Base-by-base conservation (phyloP, 805 yeast genomes). In the Candida adriatica region DNA sequence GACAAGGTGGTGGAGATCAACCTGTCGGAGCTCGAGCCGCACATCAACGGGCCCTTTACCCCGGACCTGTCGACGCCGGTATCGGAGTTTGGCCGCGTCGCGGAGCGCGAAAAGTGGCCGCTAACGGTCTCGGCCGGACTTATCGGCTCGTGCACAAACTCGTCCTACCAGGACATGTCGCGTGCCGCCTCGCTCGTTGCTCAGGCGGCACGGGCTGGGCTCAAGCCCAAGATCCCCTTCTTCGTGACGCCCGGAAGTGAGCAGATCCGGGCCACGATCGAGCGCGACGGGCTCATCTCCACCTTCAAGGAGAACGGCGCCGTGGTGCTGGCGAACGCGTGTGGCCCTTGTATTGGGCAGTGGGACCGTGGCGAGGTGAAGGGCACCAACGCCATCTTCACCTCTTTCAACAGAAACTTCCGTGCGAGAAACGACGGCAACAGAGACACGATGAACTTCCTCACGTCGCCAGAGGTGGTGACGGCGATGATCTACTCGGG, bases 271-370 rank as follows among this genome's bases (percentile, higher is more conserved):
- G 96, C 97, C 45, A 90, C 97, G 45, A 90, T 90, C 60, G 96
- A 81, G 59, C 81, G 95, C 63, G 97, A 90, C 61, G 96, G 97
- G 42, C 80, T 83, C 61, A 75, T 90, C 49, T 69, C 80, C 49
- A 81, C 92, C 47, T 87, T 90, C 64, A 77, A 79, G 56, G 86
- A 85, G 54, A 83, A 81, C 52, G 96, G 96, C 49, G 97, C 95
- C 59, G 73, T 80, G 40, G 96, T 90, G 34, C 70, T 90, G 57
- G 96, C 97, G 41, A 90, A 90, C 59, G 97, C 97, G 38, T 90
- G 97, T 73, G 97, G 97, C 56, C 97, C 97, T 58, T 88, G 97
- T 75, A 88, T 88, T 58, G 97, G 97, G 56, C 96, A 90, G 72
- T 90, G 97, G 97, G 96, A 88, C 62, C 82, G 97, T 66, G 82